Conservation (phyloP, 768 basidiomycete genomes). For the Suillus spraguei region DNA sequence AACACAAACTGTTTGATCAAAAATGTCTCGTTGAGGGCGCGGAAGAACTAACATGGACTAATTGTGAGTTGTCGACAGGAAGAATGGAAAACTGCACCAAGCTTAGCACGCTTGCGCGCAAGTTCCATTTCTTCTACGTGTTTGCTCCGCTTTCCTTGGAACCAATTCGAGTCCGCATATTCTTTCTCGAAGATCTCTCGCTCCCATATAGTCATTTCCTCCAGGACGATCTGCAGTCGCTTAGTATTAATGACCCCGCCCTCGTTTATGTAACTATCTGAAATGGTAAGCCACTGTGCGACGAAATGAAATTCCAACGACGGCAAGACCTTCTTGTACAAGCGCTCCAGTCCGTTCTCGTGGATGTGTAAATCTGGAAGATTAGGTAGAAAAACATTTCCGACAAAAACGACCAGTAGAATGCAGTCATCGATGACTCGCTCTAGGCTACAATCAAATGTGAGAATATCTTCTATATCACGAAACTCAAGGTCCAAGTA, state of each 20-base stretch:
- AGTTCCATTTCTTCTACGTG: too few relatives aligned
- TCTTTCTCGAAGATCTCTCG: too few relatives aligned
- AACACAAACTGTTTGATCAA: too few relatives aligned
- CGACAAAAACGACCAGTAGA: slow-evolving; percentile 93
- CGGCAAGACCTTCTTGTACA: slow-evolving; percentile 93
- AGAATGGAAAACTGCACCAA: slow-evolving; percentile 51
- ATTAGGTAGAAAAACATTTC: slow-evolving; percentile 97
- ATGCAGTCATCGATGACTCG: slow-evolving; percentile 98
- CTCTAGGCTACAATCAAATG: slow-evolving; percentile 88
- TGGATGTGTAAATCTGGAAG: slow-evolving; percentile 97
- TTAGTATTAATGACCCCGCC: slow-evolving; percentile 78
- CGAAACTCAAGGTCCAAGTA: slow-evolving; percentile 96
- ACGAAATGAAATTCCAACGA: slow-evolving; percentile 42
- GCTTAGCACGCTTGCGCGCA: too few relatives aligned
- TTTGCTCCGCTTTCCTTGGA: too few relatives aligned
- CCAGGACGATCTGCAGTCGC: slow-evolving; percentile 82
- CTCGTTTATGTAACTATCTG: slow-evolving; percentile 94
- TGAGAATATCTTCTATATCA: slow-evolving; percentile 62
- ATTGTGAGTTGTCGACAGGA: neutral
- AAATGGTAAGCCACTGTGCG: slow-evolving; percentile 9
- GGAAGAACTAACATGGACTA: slow-evolving; percentile 70
- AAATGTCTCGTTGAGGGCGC: slow-evolving; percentile 68
- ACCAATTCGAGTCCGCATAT: too few relatives aligned
- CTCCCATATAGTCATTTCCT: slow-evolving; percentile 90
- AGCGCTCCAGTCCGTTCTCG: slow-evolving; percentile 89